These are phyloP conservation scores for Fusarium metavorans DNA, from an alignment of 2,329 filamentous ascomycete species.

Conservation along the genomic window DNA sequence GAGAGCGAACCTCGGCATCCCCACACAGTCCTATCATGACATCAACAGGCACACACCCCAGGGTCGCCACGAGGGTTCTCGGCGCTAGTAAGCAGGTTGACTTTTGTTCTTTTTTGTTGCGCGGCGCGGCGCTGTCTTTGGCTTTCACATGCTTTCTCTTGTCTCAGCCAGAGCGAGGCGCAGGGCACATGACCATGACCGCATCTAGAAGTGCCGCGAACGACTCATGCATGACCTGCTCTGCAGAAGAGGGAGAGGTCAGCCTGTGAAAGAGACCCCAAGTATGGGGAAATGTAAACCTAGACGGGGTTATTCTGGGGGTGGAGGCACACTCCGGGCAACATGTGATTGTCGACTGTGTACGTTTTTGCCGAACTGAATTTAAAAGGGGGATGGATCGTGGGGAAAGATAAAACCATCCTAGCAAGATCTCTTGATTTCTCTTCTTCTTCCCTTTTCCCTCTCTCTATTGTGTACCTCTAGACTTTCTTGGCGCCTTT, in stretches of 20 bases:
- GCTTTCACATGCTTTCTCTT: constrained; percentile 40
- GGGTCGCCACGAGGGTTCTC: constrained; percentile 8
- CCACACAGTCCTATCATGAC: constrained; percentile 40
- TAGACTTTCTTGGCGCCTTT: constrained; percentile 1
- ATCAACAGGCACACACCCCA: constrained; percentile 24
- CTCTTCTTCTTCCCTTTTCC: not conserved
- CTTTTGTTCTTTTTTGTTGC: constrained; percentile 2
- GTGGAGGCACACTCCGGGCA: constrained; percentile 6
- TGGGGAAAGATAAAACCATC: constrained; percentile 8
- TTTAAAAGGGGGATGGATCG: constrained; percentile 34
- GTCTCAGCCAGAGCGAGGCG: constrained; percentile 20
- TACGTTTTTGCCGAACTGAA: constrained; percentile 39
- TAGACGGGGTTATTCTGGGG: constrained; percentile 8
- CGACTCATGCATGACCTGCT: constrained; percentile 40
- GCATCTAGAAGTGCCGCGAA: constrained; percentile 32
- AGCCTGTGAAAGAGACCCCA: not conserved
- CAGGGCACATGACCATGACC: constrained; percentile 39
- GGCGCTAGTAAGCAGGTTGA: constrained; percentile 10
- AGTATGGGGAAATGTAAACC: not conserved
- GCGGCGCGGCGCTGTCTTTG: not conserved
- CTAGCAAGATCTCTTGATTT: not conserved
- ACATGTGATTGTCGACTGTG: constrained; percentile 42
- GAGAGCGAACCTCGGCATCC: constrained; percentile 39
- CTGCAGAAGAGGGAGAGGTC: not conserved
- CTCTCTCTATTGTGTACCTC: not conserved